Base-by-base conservation (phyloP, 805 yeast genomes). In the Pichia californica region DNA sequence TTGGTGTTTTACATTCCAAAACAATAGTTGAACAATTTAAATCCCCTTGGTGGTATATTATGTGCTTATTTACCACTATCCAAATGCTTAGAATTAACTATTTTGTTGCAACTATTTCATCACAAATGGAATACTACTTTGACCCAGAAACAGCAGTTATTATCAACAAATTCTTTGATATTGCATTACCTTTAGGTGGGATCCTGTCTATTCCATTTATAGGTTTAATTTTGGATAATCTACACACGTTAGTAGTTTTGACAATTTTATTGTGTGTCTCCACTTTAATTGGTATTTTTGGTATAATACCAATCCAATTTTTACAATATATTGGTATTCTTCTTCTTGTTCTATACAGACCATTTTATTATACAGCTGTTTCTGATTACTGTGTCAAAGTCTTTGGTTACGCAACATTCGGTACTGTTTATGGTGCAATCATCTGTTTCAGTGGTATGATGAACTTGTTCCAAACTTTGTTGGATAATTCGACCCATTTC, bases 61-160 rank as follows among this genome's bases (percentile, higher is more conserved):
- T 88, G 84, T 76, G 86, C 21, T 57, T 77, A 2, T 86, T 88
- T 61, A 84, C 96, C 6, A 76, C 89, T 3, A 74, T 89, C 45
- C 94, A 88, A 62, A 89, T 89, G 96, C 71, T 91, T 35, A 72
- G 97, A 59, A 82, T 89, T 52, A 89, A 89, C 67, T 91, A 86
- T 62, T 91, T 88, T 63, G 93, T 89, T 43, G 97, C 96, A 8
- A 87, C 97, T 2, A 69, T 89, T 29, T 76, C 79, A 55, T 68
- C 95, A 0, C 97, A 89, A 66, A 94, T 88, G 68, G 73, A 72
- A 21, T 91, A 69, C 57, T 71, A 88, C 48, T 70, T 88, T 43
- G 76, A 75, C 11, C 68, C 69, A 51, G 66, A 65, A 8, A 50
- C 55, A 3, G 95, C 94, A 1, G 59, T 71, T 21, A 53, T 56